phyloP scores from a whole-genome alignment of 139 green algal species.

The Zygnema circumcarinatum region DNA sequence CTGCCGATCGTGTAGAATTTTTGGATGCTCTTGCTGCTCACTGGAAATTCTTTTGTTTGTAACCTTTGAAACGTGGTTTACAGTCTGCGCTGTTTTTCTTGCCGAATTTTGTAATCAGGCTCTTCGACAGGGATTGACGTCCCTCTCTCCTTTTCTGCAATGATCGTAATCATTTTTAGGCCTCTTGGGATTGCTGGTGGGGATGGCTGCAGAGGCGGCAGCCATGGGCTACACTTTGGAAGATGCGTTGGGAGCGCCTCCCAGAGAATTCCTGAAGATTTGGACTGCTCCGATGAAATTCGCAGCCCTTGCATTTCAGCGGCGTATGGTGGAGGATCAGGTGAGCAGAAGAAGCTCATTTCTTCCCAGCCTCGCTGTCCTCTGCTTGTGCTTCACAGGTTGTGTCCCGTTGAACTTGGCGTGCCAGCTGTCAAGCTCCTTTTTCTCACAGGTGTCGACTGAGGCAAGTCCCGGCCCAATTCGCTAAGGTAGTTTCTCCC shows the following conservation, averaged over 20 bases:
- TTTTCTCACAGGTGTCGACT: too few relatives aligned
- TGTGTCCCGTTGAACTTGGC: slow-evolving; percentile 4
- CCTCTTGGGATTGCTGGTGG: too few relatives aligned
- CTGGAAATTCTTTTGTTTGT: too few relatives aligned
- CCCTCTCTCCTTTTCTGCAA: too few relatives aligned
- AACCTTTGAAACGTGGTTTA: too few relatives aligned
- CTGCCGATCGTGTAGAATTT: too few relatives aligned
- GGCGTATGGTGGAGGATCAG: slow-evolving; percentile 35
- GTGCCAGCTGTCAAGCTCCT: neutral
- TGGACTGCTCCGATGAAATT: neutral
- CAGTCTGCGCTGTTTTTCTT: too few relatives aligned
- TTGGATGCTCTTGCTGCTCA: too few relatives aligned
- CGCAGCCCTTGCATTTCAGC: neutral
- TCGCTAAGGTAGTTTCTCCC: neutral
- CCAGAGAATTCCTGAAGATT: slow-evolving; percentile 35
- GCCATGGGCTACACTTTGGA: slow-evolving; percentile 16
- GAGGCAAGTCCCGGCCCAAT: neutral
- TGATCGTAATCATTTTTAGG: too few relatives aligned
- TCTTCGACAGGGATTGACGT: too few relatives aligned
- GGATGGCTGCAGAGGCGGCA: too few relatives aligned
- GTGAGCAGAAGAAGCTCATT: neutral
- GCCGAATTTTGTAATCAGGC: too few relatives aligned
- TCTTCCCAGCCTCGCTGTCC: neutral
- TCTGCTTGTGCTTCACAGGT: neutral
- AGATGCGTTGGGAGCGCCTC: slow-evolving; percentile 26